A percentile compares a stretch with the other conserved stretches of the same genome.
These are phyloP conservation scores for Orbilia brochopaga DNA, from an alignment of 2,329 filamentous ascomycete species.

Conservation along the genomic window DNA sequence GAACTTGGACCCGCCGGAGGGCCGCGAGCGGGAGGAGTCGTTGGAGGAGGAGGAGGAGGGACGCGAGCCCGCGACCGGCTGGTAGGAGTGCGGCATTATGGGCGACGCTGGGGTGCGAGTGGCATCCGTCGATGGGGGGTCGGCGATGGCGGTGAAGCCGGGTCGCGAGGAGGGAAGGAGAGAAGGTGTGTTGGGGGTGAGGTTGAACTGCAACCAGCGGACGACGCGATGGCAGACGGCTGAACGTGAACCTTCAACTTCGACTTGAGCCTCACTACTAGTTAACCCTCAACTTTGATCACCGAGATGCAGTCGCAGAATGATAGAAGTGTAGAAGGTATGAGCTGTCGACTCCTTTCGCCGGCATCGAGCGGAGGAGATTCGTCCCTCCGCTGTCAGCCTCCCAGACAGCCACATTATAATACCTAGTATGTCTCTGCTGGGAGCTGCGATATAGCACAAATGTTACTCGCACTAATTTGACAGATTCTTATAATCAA, in stretches of 20 bases:
- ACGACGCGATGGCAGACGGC: no score
- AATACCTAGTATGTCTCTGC: no score
- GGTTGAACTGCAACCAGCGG: no score
- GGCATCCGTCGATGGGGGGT: slow-evolving; percentile 2
- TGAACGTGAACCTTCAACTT: no score
- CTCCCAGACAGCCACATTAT: background rate
- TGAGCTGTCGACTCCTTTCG: background rate
- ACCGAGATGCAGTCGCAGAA: no score
- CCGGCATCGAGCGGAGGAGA: slow-evolving; percentile 1
- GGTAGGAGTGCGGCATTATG: slow-evolving; percentile 39
- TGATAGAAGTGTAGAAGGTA: background rate
- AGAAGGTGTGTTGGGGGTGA: background rate
- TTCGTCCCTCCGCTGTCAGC: no score
- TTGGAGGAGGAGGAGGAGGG: slow-evolving; percentile 47
- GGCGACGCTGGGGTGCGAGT: background rate
- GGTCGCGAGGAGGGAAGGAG: background rate
- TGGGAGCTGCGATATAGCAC: no score
- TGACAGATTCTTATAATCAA: background rate
- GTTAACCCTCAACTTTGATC: no score
- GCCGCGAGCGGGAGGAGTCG: slow-evolving; percentile 46
- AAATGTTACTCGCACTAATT: background rate
- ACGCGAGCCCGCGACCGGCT: slow-evolving; percentile 33
- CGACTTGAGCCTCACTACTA: no score
- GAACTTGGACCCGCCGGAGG: slow-evolving; percentile 21
- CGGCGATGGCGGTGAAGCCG: slow-evolving; percentile 14